phyloP scores from a whole-genome alignment of 176 grass and related monocot species.

The Guadua angustifolia region DNA sequence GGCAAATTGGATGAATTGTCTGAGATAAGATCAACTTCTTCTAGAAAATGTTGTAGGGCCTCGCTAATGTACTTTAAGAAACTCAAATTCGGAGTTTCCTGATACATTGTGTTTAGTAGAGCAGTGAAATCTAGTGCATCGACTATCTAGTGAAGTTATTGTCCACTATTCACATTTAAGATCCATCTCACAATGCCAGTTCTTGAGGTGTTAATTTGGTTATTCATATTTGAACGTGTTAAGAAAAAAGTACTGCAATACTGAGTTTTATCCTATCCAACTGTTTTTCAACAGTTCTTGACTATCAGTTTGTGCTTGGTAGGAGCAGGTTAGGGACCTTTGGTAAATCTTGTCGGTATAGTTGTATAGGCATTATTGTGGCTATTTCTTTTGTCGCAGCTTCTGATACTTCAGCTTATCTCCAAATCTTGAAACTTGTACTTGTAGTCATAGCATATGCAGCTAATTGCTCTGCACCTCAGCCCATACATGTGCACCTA shows the following conservation, averaged over 20 bases:
- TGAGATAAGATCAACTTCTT: conserved; percentile 2
- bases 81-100: neutral
- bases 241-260: neutral
- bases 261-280: neutral
- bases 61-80: conserved; percentile 12
- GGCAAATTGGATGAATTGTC: neutral
- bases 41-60: neutral
- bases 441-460: neutral
- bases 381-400: neutral
- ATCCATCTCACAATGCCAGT: conserved; percentile 18
- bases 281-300: neutral
- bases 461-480: neutral
- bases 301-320: neutral
- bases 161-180: conserved; percentile 9
- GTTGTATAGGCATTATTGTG: neutral
- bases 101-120: neutral
- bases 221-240: neutral
- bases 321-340: neutral
- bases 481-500: neutral
- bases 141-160: neutral
- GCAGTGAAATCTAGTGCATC: neutral
- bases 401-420: neutral
- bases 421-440: neutral
- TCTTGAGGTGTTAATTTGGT: neutral
- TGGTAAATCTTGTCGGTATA: neutral